Base-by-base conservation (phyloP, 1,139 yeast species). In the Pichia sp. region DNA sequence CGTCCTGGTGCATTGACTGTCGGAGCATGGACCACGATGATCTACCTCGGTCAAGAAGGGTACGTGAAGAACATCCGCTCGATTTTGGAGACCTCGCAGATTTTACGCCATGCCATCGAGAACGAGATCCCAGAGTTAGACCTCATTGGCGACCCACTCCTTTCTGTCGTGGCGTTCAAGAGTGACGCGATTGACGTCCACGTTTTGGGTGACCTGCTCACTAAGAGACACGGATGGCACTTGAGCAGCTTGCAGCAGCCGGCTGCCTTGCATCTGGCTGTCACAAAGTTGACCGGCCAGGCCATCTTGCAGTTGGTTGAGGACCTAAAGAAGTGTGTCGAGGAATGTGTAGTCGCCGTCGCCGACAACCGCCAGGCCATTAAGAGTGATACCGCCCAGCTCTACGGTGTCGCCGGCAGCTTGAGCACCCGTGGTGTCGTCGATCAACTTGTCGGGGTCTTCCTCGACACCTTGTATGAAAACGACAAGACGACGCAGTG, bases 1-100 rank as follows among this genome's bases (percentile, higher is more conserved):
- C 81, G 98, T 61, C 98, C 98, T 0, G 99, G 99, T 53, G 98
- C 98, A 0, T 75, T 93, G 51, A 88, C 90, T 79, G 98, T 87
- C 15, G 98, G 97, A 0, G 92, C 98, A 68, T 93, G 98, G 98
- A 95, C 97, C 0, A 90, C 97, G 0, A 73, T 93, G 75, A 72
- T 92, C 51, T 77, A 78, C 60, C 77, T 90, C 55, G 99, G 99
- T 43, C 82, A 80, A 55, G 80, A 81, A 13, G 98, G 98, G 0
- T 93, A 93, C 69, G 74, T 72, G 8, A 67, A 83, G 57, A 79
- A 84, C 2, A 86, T 96, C 61, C 72, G 70, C 54, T 82, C 81
- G 16, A 92, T 93, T 54, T 84, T 90, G 3, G 66, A 72, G 10
- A 81, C 92, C 3, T 81, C 95, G 4, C 78, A 81, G 69, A 71